Evolutionary conservation across 192 early-diverging fungal genomes (phyloP).

Genomic region (Backusella parvicylindrica): DNA sequence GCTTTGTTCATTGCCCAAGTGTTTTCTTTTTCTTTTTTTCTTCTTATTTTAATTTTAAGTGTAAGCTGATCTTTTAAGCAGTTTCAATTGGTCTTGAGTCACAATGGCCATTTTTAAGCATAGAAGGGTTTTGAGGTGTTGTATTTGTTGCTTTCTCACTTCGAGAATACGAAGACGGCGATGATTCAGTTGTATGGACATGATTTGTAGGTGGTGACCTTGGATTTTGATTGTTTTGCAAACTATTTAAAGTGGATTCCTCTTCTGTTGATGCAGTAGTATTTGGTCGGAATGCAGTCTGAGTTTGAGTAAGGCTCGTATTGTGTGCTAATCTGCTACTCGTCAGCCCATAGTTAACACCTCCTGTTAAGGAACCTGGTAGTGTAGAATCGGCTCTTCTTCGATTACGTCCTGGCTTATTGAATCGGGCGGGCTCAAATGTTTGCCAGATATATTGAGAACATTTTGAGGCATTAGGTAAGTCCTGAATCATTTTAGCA

Average conservation of each 20-base stretch:
- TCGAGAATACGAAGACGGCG: not conserved
- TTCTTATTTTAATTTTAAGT: not conserved
- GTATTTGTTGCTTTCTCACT: not conserved
- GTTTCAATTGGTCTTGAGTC: slow-evolving; percentile 6
- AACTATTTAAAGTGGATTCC: not conserved
- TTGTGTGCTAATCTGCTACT: slow-evolving; percentile 5
- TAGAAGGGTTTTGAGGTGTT: not conserved
- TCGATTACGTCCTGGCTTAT: slow-evolving; percentile 28
- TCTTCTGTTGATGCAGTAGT: not conserved
- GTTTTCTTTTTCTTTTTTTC: not conserved
- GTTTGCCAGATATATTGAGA: slow-evolving; percentile 66
- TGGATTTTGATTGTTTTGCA: not conserved
- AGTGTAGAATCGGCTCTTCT: slow-evolving; percentile 18
- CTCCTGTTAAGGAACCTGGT: slow-evolving; percentile 13
- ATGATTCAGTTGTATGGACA: not conserved
- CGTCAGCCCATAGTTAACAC: slow-evolving; percentile 28
- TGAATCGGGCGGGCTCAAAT: slow-evolving; percentile 50
- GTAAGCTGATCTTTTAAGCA: not conserved
- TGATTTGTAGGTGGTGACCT: not conserved
- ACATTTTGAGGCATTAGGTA: slow-evolving; percentile 75
- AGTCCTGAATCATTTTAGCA: slow-evolving; percentile 84
- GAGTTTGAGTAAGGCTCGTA: not conserved
- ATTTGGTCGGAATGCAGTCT: not conserved
- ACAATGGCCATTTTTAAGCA: not conserved
- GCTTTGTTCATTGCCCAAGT: not conserved